Evolutionary conservation across 257 asterid species (phyloP).

Genomic region (Solanum verrucosum): DNA sequence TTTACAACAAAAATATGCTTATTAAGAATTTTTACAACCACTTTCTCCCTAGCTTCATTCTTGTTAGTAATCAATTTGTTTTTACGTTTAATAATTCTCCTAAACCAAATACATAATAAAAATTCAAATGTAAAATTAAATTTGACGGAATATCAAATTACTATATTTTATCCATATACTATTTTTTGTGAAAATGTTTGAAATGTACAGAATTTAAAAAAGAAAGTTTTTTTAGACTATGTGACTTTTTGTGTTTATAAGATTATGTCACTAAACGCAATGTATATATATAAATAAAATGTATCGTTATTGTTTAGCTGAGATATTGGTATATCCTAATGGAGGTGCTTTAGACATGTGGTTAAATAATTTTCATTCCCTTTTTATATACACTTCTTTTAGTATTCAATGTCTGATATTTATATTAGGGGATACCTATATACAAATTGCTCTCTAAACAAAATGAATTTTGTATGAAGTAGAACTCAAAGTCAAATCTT

Average conservation of each 20-base stretch:
- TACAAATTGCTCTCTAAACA: too few species aligned
- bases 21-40: background rate
- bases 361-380: background rate
- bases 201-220: background rate
- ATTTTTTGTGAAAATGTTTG: background rate
- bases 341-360: background rate
- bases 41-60: background rate
- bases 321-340: background rate
- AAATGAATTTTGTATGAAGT: too few species aligned
- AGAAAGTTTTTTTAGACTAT: background rate
- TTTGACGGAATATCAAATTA: too few species aligned
- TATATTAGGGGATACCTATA: too few species aligned
- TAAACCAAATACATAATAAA: background rate
- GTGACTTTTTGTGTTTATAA: background rate
- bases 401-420: too few species aligned
- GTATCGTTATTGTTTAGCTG: background rate
- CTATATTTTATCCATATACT: background rate
- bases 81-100: background rate
- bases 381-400: too few species aligned
- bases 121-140: background rate
- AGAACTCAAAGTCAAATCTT: too few species aligned
- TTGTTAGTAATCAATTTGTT: background rate
- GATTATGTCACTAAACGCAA: background rate
- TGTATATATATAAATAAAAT: background rate
- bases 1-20: background rate